Evolutionary conservation across 1,139 yeast species (phyloP).

Genomic region (Blastobotrys elegans): DNA sequence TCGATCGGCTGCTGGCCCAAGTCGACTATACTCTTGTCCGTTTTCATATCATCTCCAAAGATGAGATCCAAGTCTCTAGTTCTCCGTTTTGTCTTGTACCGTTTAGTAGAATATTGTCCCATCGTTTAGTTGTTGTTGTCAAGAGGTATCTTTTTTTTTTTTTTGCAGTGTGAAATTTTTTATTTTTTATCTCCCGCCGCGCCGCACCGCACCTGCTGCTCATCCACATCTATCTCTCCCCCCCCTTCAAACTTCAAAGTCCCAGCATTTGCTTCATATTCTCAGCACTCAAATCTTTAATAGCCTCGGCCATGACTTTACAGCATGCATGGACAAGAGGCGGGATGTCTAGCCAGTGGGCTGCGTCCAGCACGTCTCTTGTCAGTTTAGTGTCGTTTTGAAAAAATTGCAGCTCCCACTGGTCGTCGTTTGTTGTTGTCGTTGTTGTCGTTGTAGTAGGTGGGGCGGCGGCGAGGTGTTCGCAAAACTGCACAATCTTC

Average conservation of each 20-base stretch:
- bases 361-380: neutral
- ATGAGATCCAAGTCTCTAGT: slow-evolving; percentile 74
- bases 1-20: slow-evolving; percentile 80
- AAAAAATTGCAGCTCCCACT: slow-evolving; percentile 4
- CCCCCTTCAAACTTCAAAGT: neutral
- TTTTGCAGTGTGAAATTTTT: neutral
- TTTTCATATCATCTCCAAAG: slow-evolving; percentile 60
- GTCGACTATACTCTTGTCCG: slow-evolving; percentile 54
- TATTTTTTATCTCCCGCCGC: neutral
- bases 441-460: no score
- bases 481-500: slow-evolving; percentile 4
- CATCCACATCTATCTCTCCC: neutral
- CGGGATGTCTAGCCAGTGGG: slow-evolving; percentile 2
- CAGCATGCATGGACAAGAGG: slow-evolving; percentile 1
- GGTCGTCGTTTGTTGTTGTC: neutral
- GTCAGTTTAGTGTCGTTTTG: neutral
- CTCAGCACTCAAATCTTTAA: neutral
- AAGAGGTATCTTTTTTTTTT: slow-evolving; percentile 1
- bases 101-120: slow-evolving; percentile 81
- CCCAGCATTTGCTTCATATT: slow-evolving; percentile 1
- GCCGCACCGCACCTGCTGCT: neutral
- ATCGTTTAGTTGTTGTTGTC: slow-evolving; percentile 35
- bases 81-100: slow-evolving; percentile 39
- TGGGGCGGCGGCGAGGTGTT: neutral
- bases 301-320: slow-evolving; percentile 1